phyloP scores from a whole-genome alignment of 129 eudicot genomes.

The Smallanthus sonchifolius region DNA sequence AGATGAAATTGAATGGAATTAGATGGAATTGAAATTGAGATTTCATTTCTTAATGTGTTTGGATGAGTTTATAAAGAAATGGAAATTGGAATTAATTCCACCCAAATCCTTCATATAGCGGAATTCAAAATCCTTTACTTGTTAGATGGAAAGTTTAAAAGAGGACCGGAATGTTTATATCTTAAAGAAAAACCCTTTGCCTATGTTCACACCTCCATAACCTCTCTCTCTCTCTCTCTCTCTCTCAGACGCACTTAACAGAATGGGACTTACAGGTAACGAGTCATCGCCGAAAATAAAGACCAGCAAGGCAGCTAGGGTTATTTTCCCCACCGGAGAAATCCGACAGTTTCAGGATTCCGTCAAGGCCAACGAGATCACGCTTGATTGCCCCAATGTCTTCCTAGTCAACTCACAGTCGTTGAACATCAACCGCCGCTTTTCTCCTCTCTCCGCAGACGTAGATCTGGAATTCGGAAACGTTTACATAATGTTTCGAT shows the following conservation, averaged over 20 bases:
- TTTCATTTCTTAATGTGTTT: too few species aligned
- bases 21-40: too few species aligned
- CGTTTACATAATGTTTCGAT: constrained; percentile 68
- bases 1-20: too few species aligned
- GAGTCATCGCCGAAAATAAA: constrained; percentile 34
- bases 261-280: constrained; percentile 61
- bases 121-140: too few species aligned
- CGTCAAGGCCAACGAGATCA: constrained; percentile 82
- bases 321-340: constrained; percentile 77
- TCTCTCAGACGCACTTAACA: neutral
- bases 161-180: too few species aligned
- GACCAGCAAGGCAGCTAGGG: constrained; percentile 50
- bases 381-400: constrained; percentile 63
- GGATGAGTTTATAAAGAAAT: too few species aligned
- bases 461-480: constrained; percentile 62
- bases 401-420: constrained; percentile 62
- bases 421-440: too few species aligned
- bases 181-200: too few species aligned
- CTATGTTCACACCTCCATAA: neutral
- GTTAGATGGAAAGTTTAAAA: too few species aligned
- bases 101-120: too few species aligned
- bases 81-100: too few species aligned
- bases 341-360: constrained; percentile 56
- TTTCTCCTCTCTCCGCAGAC: constrained; percentile 70
- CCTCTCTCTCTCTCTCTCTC: neutral